Base-by-base conservation (phyloP, 2,329 filamentous ascomycete species). In the Diaporthe australafricana region DNA sequence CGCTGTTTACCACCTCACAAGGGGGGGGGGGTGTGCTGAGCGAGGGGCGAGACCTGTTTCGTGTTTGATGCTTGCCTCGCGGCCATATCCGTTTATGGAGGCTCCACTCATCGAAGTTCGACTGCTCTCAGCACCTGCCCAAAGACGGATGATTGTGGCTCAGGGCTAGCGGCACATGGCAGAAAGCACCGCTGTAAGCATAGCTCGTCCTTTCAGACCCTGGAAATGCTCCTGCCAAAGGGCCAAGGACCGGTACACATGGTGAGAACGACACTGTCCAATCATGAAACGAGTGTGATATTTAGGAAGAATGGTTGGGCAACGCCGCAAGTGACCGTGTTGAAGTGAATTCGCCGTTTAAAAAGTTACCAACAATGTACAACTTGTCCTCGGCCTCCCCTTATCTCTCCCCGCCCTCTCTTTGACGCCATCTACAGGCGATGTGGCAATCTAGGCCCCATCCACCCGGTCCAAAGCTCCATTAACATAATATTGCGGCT, bases 271-370 rank as follows among this genome's bases (percentile, higher is more conserved):
- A 5, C 22, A 20, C 27, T 16, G 14, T 0, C n/a, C 45, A 38
- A 2, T 38, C 45, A 65, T 38, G 60, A 50, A 50, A 50, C 45
- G 60, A 65, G 60, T 20, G 45, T 50, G 60, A n/a, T 65, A 65
- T 65, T 50, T 65, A 20, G 30, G 30, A 50, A 50, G 35, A 38
- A 38, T 45, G 60, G 30, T 22, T 42, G 60, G 45, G 30, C 45
- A 50, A 25, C 45, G 60, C 45, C 60, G 45, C 30, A 38, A 65
- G 60, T 50, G 45, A 65, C 45, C 60, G 60, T 65, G 45, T 50
- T 65, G 60, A 65, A 65, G 42, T 65, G 60, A 65, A 65, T 65
- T 65, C 45, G 60, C 60, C 60, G 60, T 38, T 65, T 65, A 38
- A 65, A 63, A 62, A 65, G 57, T 25, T 65, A 50, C 45, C 60